phyloP scores from a whole-genome alignment of 768 basidiomycete species.

The Mycena maculata region DNA sequence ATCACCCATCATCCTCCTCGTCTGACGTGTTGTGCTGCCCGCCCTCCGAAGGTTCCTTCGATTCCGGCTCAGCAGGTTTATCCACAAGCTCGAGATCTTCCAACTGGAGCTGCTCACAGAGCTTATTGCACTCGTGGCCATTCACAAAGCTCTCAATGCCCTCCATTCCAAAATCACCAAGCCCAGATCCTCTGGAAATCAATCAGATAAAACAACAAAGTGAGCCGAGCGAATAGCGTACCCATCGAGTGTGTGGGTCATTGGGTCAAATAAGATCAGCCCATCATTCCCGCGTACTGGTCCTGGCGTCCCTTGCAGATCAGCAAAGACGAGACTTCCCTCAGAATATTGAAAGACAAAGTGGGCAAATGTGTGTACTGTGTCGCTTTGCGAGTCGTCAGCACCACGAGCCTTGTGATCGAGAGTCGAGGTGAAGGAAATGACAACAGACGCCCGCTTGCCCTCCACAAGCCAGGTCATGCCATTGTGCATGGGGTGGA shows the following conservation, averaged over 20 bases:
- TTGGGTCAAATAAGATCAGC: constrained; percentile 18
- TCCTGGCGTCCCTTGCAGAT: constrained; percentile 18
- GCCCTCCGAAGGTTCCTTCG: constrained; percentile 4
- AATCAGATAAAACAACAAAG: not conserved
- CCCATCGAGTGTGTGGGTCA: constrained; percentile 17
- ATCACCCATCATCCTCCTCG: no score
- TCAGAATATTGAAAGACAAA: not conserved
- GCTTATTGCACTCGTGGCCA: constrained; percentile 7
- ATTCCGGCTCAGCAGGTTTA: not conserved
- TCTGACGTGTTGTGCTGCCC: no score
- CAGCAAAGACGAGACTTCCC: constrained; percentile 19
- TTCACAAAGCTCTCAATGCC: constrained; percentile 8
- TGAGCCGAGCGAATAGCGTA: not conserved
- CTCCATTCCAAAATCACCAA: constrained; percentile 16
- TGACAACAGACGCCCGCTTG: constrained; percentile 13
- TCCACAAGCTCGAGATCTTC: constrained; percentile 4
- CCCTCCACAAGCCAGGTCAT: constrained; percentile 20
- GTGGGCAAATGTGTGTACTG: constrained; percentile 15
- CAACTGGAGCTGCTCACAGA: constrained; percentile 13
- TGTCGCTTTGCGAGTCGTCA: constrained; percentile 1
- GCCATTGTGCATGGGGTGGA: no score
- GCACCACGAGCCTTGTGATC: constrained; percentile 5
- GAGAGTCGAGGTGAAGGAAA: constrained; percentile 14
- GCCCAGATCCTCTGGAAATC: constrained; percentile 8
- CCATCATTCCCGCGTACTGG: constrained; percentile 9